Conservation (phyloP, 768 basidiomycete species). For the Rhodotorula sphaerocarpa region DNA sequence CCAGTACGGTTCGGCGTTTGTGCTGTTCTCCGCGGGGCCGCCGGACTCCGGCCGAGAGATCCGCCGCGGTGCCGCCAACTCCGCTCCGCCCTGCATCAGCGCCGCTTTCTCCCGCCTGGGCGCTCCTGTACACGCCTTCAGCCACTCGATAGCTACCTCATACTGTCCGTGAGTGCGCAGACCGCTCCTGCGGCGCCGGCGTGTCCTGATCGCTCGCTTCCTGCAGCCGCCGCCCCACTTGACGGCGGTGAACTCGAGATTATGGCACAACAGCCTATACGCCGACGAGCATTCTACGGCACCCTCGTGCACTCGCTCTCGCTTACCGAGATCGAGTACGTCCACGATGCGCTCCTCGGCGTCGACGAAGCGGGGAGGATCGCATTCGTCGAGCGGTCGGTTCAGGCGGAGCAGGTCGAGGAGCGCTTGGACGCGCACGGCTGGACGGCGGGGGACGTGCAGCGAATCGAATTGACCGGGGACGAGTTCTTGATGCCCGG, state of each 20-base stretch:
- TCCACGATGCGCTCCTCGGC: conserved; percentile 32
- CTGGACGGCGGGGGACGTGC: neutral
- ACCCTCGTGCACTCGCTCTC: conserved; percentile 29
- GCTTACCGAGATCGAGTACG: conserved; percentile 35
- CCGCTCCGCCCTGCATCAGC: no score
- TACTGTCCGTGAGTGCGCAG: no score
- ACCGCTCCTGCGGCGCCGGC: no score
- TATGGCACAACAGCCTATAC: no score
- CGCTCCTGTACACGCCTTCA: no score
- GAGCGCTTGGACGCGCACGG: conserved; percentile 6
- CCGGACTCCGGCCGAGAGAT: no score
- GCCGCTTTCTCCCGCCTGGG: no score
- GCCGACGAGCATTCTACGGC: conserved; percentile 24
- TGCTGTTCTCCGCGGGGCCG: no score
- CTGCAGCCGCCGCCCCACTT: neutral
- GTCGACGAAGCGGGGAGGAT: conserved; percentile 37
- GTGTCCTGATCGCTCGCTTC: neutral
- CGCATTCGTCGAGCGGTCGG: conserved; percentile 32
- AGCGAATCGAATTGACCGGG: neutral
- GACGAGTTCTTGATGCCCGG: conserved; percentile 38
- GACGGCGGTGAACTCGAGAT: no score
- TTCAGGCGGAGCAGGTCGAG: conserved; percentile 5
- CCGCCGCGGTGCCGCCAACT: no score
- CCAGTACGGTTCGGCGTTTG: neutral
- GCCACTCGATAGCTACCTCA: no score